Base-by-base conservation (phyloP, 2,329 filamentous ascomycete genomes). In the Fusarium buharicum region DNA sequence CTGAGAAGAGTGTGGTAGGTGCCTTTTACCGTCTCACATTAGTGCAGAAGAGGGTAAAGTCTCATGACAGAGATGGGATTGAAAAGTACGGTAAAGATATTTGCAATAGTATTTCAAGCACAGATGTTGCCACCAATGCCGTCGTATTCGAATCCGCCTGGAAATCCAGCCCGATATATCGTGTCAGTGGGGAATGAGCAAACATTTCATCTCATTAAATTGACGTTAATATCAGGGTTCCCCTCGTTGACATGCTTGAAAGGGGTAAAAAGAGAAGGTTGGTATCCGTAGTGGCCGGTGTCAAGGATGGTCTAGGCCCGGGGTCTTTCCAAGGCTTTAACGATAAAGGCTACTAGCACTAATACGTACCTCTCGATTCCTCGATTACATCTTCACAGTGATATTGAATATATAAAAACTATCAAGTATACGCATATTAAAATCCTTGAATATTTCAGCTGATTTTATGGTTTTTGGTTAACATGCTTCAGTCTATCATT, bases 261-360 rank as follows among this genome's bases (percentile, higher is more conserved):
- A 48, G 56, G 56, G 40, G 50, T 47, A 59, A 59, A 59, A 55
- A 59, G 31, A 34, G 56, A 59, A 55, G 56, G 56, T 39, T 59
- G 56, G 55, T 59, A 37, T 55, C 17, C 30, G 38, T 44, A 13
- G 9, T n/a, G 13, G 39, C 48, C 48, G 59, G 31, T 36, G 47
- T 55, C 47, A 59, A 47, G 48, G 8, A 33, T 54, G 41, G 56
- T 16, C 48, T 41, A 38, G 41, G 41, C 40, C 18, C 37, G 11
- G 11, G 8, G 31, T 27, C 38, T 18, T 44, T 18, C 17, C 48
- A 59, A 41, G 41, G 36, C 20, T 16, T 17, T 58, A 8, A 24
- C 22, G 22, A 8, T 24, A 24, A 24, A 24, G n/a, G n/a, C n/a
- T n/a, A n/a, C n/a, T n/a, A n/a, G n/a, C n/a, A n/a, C n/a, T n/a